Percentiles rank a stretch among this genome's conserved stretches.
These are phyloP conservation scores for Exophiala mesophila DNA, from an alignment of 2,329 filamentous ascomycete species.

Conservation along the genomic window DNA sequence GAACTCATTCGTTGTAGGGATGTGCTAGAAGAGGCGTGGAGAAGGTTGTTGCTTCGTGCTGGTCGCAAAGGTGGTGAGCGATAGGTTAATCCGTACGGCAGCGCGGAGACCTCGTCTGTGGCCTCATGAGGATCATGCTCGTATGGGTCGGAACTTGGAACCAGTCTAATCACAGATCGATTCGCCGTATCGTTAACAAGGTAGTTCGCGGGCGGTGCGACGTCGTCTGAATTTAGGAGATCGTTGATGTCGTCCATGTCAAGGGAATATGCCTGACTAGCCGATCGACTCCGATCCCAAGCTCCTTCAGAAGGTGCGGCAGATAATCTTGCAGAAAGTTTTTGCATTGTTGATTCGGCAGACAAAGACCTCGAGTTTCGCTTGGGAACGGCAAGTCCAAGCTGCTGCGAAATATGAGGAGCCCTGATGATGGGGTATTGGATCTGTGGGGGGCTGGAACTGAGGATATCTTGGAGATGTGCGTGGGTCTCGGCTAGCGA, in stretches of 20 bases:
- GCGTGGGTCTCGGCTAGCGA: constrained; percentile 27
- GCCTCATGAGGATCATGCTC: constrained; percentile 23
- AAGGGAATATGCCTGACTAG: constrained; percentile 14
- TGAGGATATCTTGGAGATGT: constrained; percentile 35
- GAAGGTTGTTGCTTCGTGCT: constrained; percentile 15
- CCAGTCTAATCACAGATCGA: constrained; percentile 21
- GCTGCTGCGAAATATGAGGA: constrained; percentile 38
- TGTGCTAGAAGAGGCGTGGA: constrained; percentile 14
- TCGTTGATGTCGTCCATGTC: constrained; percentile 21
- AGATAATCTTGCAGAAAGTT: constrained; percentile 41
- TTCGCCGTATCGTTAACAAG: constrained; percentile 22
- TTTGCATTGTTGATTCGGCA: constrained; percentile 31
- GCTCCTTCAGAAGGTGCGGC: constrained; percentile 39
- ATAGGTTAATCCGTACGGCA: constrained; percentile 22
- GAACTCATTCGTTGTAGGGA: constrained; percentile 24
- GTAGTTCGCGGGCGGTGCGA: constrained; percentile 21
- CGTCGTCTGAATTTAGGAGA: constrained; percentile 18
- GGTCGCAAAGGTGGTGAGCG: constrained; percentile 19
- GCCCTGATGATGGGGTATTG: constrained; percentile 30
- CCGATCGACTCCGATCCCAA: constrained; percentile 33
- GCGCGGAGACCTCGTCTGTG: constrained; percentile 26
- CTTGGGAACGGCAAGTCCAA: constrained; percentile 31
- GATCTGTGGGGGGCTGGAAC: constrained; percentile 27
- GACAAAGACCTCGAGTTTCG: constrained; percentile 31
- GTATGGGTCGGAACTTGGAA: constrained; percentile 15